A percentile compares a stretch with the other conserved stretches of the same genome.
These are phyloP conservation scores for Silene uniflora DNA, from an alignment of 148 eudicot genomes.

Conservation along the genomic window DNA sequence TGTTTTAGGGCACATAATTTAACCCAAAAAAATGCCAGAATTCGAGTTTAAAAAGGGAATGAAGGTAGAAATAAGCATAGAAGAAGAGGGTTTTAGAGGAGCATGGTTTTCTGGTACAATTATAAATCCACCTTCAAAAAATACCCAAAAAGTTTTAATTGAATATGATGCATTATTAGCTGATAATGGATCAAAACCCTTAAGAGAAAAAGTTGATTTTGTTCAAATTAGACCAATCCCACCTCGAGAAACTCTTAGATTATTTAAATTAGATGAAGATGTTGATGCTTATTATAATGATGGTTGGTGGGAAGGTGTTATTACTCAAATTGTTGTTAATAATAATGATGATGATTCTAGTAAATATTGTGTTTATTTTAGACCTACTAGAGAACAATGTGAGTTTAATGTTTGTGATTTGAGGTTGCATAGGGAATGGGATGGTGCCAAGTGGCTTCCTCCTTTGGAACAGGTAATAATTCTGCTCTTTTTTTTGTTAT, in stretches of 20 bases:
- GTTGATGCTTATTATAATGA: constrained; percentile 70
- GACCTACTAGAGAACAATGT: constrained; percentile 57
- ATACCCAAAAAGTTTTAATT: constrained; percentile 30
- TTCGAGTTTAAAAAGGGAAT: constrained; percentile 46
- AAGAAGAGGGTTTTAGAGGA: constrained; percentile 85
- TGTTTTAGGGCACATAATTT: neutral
- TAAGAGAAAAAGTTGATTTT: constrained; percentile 54
- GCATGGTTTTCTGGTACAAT: constrained; percentile 72
- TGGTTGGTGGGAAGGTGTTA: constrained; percentile 94
- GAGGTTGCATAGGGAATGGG: constrained; percentile 84
- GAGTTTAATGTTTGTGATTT: constrained; percentile 38
- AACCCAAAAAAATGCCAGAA: constrained; percentile 25
- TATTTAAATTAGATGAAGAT: constrained; percentile 52
- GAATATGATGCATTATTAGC: constrained; percentile 56
- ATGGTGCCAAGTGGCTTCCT: constrained; percentile 59
- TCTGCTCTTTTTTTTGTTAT: neutral
- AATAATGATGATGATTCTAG: neutral
- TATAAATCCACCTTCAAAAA: constrained; percentile 34
- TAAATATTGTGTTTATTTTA: constrained; percentile 54
- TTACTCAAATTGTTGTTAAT: constrained; percentile 42
- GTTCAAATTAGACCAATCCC: constrained; percentile 73
- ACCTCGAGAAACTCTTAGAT: constrained; percentile 38
- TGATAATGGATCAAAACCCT: constrained; percentile 30
- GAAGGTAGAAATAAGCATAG: constrained; percentile 62
- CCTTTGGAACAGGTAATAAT: constrained; percentile 41